Base-by-base conservation (phyloP, 805 yeast species). In the Pichia scutulata region DNA sequence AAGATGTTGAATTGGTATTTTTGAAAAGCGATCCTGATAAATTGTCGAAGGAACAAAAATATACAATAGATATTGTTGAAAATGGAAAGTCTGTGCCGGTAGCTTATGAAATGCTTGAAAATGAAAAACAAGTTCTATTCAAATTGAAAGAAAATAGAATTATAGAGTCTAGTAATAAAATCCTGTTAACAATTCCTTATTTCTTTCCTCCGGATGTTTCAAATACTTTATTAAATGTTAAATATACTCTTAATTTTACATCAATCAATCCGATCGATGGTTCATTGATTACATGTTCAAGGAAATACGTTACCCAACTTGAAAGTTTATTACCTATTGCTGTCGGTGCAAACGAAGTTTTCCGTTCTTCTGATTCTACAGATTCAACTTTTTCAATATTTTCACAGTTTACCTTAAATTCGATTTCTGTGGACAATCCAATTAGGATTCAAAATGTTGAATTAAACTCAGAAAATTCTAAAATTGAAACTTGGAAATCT, bases 261-360 rank as follows among this genome's bases (percentile, higher is more conserved):
- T 50, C 50, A 5, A 26, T 43, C 3, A 33, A 30, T 33, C 19
- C 10, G 2, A 62, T 42, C 49, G 59, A 51, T 47, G 53, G 51
- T 14, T 57, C 46, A 18, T 1, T 16, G 8, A 14, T 41, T 19
- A 1, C 26, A 19, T 61, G 45, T 55, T 59, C 58, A 0, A 59
- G 57, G 28, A 24, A 23, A 1, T 14, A 53, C n/a, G 49, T 53
- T 8, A 57, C 60, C 28, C 57, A 59, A 1, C 52, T 84, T 7
- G 82, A 84, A 52, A 76, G 81, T 7, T 65, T 77, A 1, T 68
- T 87, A 39, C 71, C 77, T 6, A 68, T 86, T 8, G 82, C 89
- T 0, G 93, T 86, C 1, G 81, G 88, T 2, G 95, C 86, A 2
- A 92, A 86, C 58, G 96, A 88, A 62, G 80, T 82, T 12, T 86